These are phyloP conservation scores for Tulasnella sp. DNA, from an alignment of 768 basidiomycete species.

Conservation along the genomic window DNA sequence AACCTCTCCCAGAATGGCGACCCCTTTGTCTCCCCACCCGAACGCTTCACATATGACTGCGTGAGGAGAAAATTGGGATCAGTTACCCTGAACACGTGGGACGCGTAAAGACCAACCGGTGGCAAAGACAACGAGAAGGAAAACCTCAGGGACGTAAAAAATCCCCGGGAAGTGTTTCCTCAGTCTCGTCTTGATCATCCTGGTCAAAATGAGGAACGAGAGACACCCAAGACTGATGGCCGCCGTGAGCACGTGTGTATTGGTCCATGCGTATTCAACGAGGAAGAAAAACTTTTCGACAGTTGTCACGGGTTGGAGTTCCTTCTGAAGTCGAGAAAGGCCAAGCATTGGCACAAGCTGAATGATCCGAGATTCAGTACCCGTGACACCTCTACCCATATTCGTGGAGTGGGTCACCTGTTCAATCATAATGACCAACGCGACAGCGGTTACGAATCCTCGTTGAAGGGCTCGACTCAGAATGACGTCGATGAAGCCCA, in stretches of 20 bases:
- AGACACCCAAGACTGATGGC: slow-evolving; percentile 68
- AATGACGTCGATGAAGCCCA: slow-evolving; percentile 91
- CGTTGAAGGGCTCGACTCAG: slow-evolving; percentile 80
- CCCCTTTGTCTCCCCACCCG: slow-evolving; percentile 67
- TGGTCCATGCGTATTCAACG: slow-evolving; percentile 45
- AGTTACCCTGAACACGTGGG: background rate
- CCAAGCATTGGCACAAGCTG: slow-evolving; percentile 81
- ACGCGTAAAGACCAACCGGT: slow-evolving; percentile 49
- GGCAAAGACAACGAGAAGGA: slow-evolving; percentile 74
- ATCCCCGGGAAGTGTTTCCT: slow-evolving; percentile 40
- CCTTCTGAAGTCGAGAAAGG: slow-evolving; percentile 47
- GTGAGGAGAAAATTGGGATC: slow-evolving; percentile 3
- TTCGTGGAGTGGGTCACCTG: slow-evolving; percentile 34
- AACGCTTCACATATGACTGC: slow-evolving; percentile 63
- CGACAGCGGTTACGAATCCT: slow-evolving; percentile 57
- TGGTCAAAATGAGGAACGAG: slow-evolving; percentile 51
- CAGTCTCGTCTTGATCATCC: slow-evolving; percentile 43
- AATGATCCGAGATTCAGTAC: background rate
- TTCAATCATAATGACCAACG: slow-evolving; percentile 69
- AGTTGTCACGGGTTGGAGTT: slow-evolving; percentile 52
- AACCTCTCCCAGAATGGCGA: slow-evolving; percentile 77
- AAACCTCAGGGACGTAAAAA: slow-evolving; percentile 80
- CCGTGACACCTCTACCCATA: background rate
- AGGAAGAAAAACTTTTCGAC: slow-evolving; percentile 75
- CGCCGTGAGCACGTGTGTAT: slow-evolving; percentile 60